A percentile compares a stretch with the other conserved stretches of the same genome.
These are phyloP conservation scores for Cardiospermum halicacabum DNA, from an alignment of 345 rosid species.

Conservation along the genomic window DNA sequence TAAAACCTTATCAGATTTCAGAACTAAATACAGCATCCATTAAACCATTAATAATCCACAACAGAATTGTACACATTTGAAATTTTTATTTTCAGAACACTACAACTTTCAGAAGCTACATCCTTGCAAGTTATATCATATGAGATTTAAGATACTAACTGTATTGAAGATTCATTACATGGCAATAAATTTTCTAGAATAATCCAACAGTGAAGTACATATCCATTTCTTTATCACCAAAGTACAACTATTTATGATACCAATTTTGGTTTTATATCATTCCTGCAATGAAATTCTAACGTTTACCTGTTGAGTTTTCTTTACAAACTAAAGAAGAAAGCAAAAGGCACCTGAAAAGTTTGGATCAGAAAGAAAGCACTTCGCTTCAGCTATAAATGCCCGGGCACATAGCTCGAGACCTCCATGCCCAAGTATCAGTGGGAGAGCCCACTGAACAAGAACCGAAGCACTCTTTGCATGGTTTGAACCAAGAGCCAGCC, in stretches of 20 bases:
- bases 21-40: neutral
- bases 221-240: neutral
- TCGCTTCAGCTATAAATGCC: slow-evolving; percentile 84
- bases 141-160: neutral
- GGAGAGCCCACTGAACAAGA: slow-evolving; percentile 72
- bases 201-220: neutral
- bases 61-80: neutral
- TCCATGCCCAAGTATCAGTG: slow-evolving; percentile 93
- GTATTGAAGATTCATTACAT: neutral
- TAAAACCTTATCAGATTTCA: neutral
- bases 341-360: slow-evolving; percentile 58
- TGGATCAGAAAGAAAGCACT: slow-evolving; percentile 83
- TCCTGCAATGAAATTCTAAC: neutral
- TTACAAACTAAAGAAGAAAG: neutral
- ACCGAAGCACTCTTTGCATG: slow-evolving; percentile 77
- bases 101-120: neutral
- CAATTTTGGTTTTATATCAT: neutral
- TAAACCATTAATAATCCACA: neutral
- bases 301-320: neutral
- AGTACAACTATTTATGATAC: neutral
- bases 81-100: neutral
- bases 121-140: neutral
- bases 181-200: neutral
- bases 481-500: slow-evolving; percentile 77
- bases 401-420: slow-evolving; percentile 92